Evolutionary conservation across 306 rosid species (phyloP).

Genomic region (Carpinus viminea): DNA sequence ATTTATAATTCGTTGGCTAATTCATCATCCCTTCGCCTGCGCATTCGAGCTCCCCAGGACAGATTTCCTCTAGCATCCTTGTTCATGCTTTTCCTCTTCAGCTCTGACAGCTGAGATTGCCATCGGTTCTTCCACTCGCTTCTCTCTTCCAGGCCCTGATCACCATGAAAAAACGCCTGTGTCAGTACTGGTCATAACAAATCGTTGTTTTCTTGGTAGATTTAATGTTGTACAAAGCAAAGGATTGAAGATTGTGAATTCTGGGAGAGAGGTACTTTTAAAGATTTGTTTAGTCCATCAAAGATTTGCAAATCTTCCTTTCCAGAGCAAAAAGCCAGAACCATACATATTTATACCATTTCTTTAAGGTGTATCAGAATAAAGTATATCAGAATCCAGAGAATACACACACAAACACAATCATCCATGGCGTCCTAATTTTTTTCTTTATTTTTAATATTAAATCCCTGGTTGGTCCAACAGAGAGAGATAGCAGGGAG

Average conservation of each 20-base stretch:
- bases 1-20: constrained; percentile 20
- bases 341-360: neutral
- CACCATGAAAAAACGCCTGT: constrained; percentile 8
- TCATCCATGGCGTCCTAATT: too few species aligned
- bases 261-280: too few species aligned
- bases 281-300: neutral
- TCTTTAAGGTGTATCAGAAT: neutral
- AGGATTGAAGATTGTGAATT: neutral
- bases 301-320: neutral
- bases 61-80: constrained; percentile 41
- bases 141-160: constrained; percentile 54
- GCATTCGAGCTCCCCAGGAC: constrained; percentile 92
- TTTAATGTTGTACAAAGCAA: neutral
- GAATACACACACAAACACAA: too few species aligned
- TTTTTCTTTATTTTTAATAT: too few species aligned
- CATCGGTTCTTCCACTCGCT: constrained; percentile 58
- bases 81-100: constrained; percentile 56
- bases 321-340: neutral
- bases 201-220: neutral
- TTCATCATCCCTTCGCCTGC: constrained; percentile 53
- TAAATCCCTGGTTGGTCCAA: neutral
- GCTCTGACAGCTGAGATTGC: constrained; percentile 64
- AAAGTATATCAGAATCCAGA: neutral
- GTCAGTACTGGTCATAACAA: neutral
- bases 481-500: neutral